Evolutionary conservation across 2,329 filamentous ascomycete genomes (phyloP).

Genomic region (Ilyonectria mors-panacis): DNA sequence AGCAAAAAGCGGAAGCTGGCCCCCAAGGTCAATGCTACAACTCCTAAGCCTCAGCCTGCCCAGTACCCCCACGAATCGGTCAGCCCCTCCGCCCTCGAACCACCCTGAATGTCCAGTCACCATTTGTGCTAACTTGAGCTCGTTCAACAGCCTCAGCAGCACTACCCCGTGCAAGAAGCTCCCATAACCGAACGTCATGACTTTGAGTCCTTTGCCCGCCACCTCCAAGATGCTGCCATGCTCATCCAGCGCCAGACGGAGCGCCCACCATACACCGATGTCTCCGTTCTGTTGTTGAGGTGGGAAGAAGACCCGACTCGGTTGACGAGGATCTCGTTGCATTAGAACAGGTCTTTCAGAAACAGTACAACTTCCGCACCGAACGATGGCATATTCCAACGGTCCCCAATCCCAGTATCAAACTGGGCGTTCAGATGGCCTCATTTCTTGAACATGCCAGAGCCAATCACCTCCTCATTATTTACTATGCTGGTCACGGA

Average conservation of each 20-base stretch:
- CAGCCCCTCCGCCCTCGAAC: slow-evolving; percentile 45
- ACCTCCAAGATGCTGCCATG: slow-evolving; percentile 78
- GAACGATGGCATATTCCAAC: slow-evolving; percentile 74
- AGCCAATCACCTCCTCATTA: slow-evolving; percentile 73
- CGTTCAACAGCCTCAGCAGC: slow-evolving; percentile 49
- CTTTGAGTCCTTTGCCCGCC: slow-evolving; percentile 77
- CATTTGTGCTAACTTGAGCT: slow-evolving; percentile 40
- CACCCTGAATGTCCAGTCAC: slow-evolving; percentile 27
- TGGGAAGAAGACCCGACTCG: slow-evolving; percentile 74
- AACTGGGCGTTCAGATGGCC: slow-evolving; percentile 73
- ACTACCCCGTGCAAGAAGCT: slow-evolving; percentile 58
- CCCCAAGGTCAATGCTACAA: slow-evolving; percentile 57
- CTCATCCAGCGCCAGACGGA: slow-evolving; percentile 76
- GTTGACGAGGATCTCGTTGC: slow-evolving; percentile 68
- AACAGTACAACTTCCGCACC: slow-evolving; percentile 73
- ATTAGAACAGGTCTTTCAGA: slow-evolving; percentile 71
- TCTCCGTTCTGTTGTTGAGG: slow-evolving; percentile 72
- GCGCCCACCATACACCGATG: slow-evolving; percentile 69
- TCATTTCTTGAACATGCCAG: slow-evolving; percentile 72
- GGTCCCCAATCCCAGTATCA: slow-evolving; percentile 71
- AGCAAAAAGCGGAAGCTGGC: slow-evolving; percentile 62
- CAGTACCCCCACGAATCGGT: slow-evolving; percentile 55
- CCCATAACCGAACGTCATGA: slow-evolving; percentile 67
- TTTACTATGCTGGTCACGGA: slow-evolving; percentile 76
- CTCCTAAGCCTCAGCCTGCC: slow-evolving; percentile 50